A percentile compares a stretch with the other conserved stretches of the same genome.
Evolutionary conservation across 2,329 filamentous ascomycete species (phyloP).

Genomic region (Myriosclerotinia curreyana): DNA sequence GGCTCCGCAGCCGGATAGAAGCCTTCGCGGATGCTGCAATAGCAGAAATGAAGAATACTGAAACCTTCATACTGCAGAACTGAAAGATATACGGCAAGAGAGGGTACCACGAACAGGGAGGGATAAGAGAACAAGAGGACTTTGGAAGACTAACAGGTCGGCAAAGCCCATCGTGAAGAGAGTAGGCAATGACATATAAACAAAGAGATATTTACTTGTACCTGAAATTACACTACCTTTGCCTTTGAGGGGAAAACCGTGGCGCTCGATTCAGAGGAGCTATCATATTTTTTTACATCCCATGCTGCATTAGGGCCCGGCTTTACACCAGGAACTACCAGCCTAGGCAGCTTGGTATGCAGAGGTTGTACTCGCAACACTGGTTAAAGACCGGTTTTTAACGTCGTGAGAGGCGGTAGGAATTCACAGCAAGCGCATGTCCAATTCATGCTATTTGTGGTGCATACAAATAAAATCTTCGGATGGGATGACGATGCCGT

Average conservation of each 20-base stretch:
- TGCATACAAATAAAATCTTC: not conserved
- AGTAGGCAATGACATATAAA: not conserved
- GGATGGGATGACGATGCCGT: not conserved
- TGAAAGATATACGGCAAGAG: not conserved
- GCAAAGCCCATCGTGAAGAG: not conserved
- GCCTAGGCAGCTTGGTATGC: slow-evolving; percentile 2
- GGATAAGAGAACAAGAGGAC: not conserved
- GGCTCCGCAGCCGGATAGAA: slow-evolving; percentile 4
- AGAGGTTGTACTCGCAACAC: slow-evolving; percentile 2
- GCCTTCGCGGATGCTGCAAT: slow-evolving; percentile 14
- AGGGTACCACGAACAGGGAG: slow-evolving; percentile 1
- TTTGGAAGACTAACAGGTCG: too few relatives aligned
- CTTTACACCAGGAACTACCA: not conserved
- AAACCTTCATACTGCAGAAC: slow-evolving; percentile 10
- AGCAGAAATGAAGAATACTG: slow-evolving; percentile 3
- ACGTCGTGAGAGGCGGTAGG: not conserved
- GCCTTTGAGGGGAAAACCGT: not conserved
- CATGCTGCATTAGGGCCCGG: not conserved
- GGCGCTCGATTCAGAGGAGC: not conserved
- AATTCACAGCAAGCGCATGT: not conserved
- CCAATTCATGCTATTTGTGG: not conserved
- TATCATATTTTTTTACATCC: not conserved
- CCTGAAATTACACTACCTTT: not conserved
- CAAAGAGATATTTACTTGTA: not conserved
- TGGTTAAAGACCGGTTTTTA: slow-evolving; percentile 11